Base-by-base conservation (phyloP, 2,329 filamentous ascomycete species). In the Tolypocladium cylindrosporum region DNA sequence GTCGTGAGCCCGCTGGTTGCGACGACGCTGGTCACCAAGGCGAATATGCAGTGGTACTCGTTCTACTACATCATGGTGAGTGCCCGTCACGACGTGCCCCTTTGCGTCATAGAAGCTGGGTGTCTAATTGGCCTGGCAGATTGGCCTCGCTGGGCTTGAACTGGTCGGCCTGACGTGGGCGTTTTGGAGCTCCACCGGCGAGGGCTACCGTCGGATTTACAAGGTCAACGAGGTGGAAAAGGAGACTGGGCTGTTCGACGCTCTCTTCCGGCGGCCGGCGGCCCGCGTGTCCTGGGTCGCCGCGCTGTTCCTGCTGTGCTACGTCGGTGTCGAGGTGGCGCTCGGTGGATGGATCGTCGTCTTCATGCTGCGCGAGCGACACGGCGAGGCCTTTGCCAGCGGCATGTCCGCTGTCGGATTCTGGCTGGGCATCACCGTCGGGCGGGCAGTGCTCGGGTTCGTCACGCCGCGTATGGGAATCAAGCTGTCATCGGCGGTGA, bases 331-430 rank as follows among this genome's bases (percentile, higher is more conserved):
- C 7, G 91, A 96, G 72, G 87, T 91, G 60, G 84, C 83, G 0
- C 75, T 91, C 2, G 87, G 87, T 11, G 74, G 90, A 19, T 94
- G 90, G 90, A 87, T 95, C 61, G 86, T 90, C 54, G 87, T 86
- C 0, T 95, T 96, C 69, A 95, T 96, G 89, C 84, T 92, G n/a
- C 77, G 82, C 24, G 85, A 91, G 31, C 82, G 91, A 16, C 71
- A 86, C 42, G 89, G 86, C 4, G 79, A 77, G 31, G 75, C 84
- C 0, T 93, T 94, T 66, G 79, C 85, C 2, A 86, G 87, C 40
- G 90, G 90, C 3, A 83, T 94, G 74, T 85, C 84, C 0, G 86
- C 85, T 0, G 93, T 89, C 0, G 86, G 89, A 0, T 95, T 93
- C 73, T 96, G 91, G 91, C 80, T 90, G 50, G 91, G 90, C 0